Base-by-base conservation (phyloP, 345 rosid species). In the Kernera saxatilis region DNA sequence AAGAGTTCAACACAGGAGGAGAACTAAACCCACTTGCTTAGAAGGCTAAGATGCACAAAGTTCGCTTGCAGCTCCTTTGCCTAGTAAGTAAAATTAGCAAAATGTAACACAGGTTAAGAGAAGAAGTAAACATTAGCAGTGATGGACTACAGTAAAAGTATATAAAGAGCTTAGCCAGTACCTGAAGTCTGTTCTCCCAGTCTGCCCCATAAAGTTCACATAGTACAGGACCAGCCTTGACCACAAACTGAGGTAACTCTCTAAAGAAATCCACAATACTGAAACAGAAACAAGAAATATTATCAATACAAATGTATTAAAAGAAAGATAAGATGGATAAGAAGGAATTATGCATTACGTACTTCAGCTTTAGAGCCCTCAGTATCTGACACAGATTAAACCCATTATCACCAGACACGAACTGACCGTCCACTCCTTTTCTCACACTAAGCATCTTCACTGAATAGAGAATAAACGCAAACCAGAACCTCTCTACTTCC, bases 151-250 rank as follows among this genome's bases (percentile, higher is more conserved):
- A 23, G 18, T 8, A 26, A 37, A 45, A 14, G 2, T 25, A 23
- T 22, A 19, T 4, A 40, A 58, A 51, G 58, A 66, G 55, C 43
- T 65, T 3, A 41, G 33, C 25, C 13, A 76, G 53, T 83, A 93
- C 98, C 97, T 93, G 91, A n/a, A 93, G 95, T 70, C 78, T 86
- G 69, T 52, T 84, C 82, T 89, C 90, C 96, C 98, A 93, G 70
- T 88, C 96, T 46, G 82, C 74, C 45, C 98, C 97, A 71, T 89
- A 84, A 30, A 79, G 64, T 39, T 79, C 78, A 71, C 86, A 68
- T 49, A 93, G 71, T 7, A 88, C 75, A 67, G 95, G 82, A 78
- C 87, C 90, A 53, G 94, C 87, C 83, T 93, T 93, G 63, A 86
- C 82, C 67, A 86, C 77, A 87, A 86, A 91, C 67, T 91, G 98